Conservation (phyloP, 163 green algal species). For the Scenedesmus sp. region DNA sequence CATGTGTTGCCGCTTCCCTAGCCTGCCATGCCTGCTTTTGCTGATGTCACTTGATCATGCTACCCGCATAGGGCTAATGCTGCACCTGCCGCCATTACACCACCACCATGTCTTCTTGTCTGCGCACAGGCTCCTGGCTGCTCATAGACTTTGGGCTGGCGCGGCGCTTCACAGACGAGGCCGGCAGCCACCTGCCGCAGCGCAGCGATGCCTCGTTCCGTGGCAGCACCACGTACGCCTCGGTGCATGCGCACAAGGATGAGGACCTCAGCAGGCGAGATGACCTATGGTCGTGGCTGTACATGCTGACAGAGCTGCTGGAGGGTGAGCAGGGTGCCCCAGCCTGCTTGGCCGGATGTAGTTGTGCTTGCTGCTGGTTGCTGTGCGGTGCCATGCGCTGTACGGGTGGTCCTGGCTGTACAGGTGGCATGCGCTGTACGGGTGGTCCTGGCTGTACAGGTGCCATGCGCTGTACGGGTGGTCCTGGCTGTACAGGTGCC, state of each 20-base stretch:
- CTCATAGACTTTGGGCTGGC: constrained; percentile 91
- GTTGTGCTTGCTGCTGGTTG: neutral
- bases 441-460: no score
- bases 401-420: no score
- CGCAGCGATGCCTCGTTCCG: constrained; percentile 76
- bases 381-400: no score
- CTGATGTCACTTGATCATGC: neutral
- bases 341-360: neutral
- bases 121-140: constrained; percentile 64
- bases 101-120: neutral
- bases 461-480: no score
- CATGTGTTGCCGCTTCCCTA: neutral
- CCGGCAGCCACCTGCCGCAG: constrained; percentile 63
- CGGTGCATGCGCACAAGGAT: constrained; percentile 60
- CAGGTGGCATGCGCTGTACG: no score
- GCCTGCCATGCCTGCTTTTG: neutral
- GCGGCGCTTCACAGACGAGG: constrained; percentile 69
- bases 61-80: no score
- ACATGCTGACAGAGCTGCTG: constrained; percentile 85
- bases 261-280: constrained; percentile 81
- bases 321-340: constrained; percentile 6
- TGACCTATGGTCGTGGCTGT: constrained; percentile 90
- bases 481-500: no score
- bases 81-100: no score
- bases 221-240: constrained; percentile 85